Percentiles rank a stretch among this genome's conserved stretches.
Evolutionary conservation across 1,284 basidiomycete species (phyloP).

Genomic region (Termitomyces sp.): DNA sequence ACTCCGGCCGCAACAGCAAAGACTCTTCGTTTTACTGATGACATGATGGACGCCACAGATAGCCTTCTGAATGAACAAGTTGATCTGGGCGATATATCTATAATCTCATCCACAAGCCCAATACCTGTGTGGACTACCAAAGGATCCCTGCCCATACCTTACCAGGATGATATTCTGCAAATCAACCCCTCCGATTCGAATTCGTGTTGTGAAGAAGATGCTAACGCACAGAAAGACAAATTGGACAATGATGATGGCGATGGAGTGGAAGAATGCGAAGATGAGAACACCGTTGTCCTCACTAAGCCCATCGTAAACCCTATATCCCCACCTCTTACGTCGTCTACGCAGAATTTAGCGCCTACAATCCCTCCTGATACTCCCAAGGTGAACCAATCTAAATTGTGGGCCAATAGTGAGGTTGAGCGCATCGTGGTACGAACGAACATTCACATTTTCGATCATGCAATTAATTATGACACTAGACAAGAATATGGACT

Average conservation of each 20-base stretch:
- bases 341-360: not conserved
- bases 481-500: slow-evolving; percentile 62
- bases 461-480: not conserved
- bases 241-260: not conserved
- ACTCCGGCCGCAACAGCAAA: slow-evolving; percentile 52
- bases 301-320: not conserved
- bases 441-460: not conserved
- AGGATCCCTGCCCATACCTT: not conserved
- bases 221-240: not conserved
- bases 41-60: slow-evolving; percentile 46
- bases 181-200: not conserved
- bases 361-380: slow-evolving; percentile 7
- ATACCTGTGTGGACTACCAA: slow-evolving; percentile 15
- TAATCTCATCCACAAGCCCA: slow-evolving; percentile 49
- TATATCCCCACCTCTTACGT: not conserved
- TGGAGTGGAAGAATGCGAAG: slow-evolving; percentile 1
- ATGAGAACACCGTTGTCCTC: slow-evolving; percentile 4
- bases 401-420: slow-evolving; percentile 46
- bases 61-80: slow-evolving; percentile 59
- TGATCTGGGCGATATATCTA: slow-evolving; percentile 50
- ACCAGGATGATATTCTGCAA: not conserved
- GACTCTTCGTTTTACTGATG: slow-evolving; percentile 56
- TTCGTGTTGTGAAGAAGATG: not conserved
- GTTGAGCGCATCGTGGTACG: slow-evolving; percentile 53
- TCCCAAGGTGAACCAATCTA: slow-evolving; percentile 19